Conservation (phyloP, 73 alveolate genomes). For the Blepharisma stoltei region DNA sequence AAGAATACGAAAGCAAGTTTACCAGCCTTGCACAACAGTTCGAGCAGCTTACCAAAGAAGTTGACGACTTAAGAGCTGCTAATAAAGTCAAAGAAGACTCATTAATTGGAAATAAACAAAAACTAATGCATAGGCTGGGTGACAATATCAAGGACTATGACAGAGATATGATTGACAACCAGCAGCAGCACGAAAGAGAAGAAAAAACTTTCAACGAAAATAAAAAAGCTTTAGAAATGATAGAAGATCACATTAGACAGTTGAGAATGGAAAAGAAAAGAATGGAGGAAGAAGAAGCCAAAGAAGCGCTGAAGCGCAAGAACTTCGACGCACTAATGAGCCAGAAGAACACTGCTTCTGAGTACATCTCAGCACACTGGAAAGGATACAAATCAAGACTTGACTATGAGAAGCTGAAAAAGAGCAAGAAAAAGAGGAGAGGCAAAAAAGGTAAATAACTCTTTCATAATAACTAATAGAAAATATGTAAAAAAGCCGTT, state of each 20-base stretch:
- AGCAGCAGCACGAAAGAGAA: slow-evolving; percentile 18
- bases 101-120: background rate
- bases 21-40: no score
- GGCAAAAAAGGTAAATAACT: background rate
- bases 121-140: background rate
- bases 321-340: background rate
- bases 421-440: slow-evolving; percentile 24
- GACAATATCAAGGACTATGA: slow-evolving; percentile 11
- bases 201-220: background rate
- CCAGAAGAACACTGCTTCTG: slow-evolving; percentile 22
- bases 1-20: slow-evolving; percentile 2
- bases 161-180: slow-evolving; percentile 16
- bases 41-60: background rate
- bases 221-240: background rate
- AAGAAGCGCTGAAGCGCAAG: background rate
- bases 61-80: background rate
- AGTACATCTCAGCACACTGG: slow-evolving; percentile 29
- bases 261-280: slow-evolving; percentile 18
- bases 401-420: slow-evolving; percentile 23
- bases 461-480: no score
- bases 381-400: slow-evolving; percentile 11
- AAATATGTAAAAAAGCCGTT: no score
- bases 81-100: slow-evolving; percentile 10
- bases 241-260: background rate
- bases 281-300: slow-evolving; percentile 21